Evolutionary conservation across 306 rosid species (phyloP).

Genomic region (Lupinus albus): DNA sequence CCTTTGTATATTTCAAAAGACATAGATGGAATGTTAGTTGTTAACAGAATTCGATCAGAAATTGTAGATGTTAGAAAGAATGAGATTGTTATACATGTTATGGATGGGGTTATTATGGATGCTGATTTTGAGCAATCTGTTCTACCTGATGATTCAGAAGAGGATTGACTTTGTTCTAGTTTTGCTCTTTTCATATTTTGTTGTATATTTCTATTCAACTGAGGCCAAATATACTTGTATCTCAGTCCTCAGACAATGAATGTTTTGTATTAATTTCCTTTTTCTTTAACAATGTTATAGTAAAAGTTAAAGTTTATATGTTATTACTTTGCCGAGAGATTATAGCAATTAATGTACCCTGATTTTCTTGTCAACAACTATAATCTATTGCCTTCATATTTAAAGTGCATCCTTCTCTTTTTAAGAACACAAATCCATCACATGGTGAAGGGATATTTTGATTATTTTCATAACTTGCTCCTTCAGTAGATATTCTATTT

Average conservation of each 20-base stretch:
- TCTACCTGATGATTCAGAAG: slow-evolving; percentile 47
- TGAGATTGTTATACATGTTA: slow-evolving; percentile 62
- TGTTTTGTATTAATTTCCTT: not conserved
- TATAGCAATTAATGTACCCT: not conserved
- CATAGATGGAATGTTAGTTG: slow-evolving; percentile 65
- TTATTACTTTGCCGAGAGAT: not conserved
- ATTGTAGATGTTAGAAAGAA: slow-evolving; percentile 57
- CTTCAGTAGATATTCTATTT: not conserved
- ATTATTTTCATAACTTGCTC: not conserved
- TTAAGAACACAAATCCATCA: too few species aligned
- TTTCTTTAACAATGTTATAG: not conserved
- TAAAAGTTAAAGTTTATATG: not conserved
- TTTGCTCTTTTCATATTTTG: not conserved
- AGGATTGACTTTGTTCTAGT: slow-evolving; percentile 23
- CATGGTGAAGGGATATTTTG: not conserved
- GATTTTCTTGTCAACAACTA: too few species aligned
- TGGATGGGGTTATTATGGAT: slow-evolving; percentile 90
- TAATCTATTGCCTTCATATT: too few species aligned
- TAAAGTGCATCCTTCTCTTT: too few species aligned
- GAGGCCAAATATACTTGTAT: not conserved
- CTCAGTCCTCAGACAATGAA: not conserved
- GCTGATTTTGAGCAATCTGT: slow-evolving; percentile 74
- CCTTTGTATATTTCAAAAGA: slow-evolving; percentile 58
- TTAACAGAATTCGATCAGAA: slow-evolving; percentile 66
- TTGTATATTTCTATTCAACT: slow-evolving; percentile 11